Evolutionary conservation across 164 flowering plant species (phyloP), one percentile per base, ranked within the genome.

Genomic region (Brasenia schreberi): DNA sequence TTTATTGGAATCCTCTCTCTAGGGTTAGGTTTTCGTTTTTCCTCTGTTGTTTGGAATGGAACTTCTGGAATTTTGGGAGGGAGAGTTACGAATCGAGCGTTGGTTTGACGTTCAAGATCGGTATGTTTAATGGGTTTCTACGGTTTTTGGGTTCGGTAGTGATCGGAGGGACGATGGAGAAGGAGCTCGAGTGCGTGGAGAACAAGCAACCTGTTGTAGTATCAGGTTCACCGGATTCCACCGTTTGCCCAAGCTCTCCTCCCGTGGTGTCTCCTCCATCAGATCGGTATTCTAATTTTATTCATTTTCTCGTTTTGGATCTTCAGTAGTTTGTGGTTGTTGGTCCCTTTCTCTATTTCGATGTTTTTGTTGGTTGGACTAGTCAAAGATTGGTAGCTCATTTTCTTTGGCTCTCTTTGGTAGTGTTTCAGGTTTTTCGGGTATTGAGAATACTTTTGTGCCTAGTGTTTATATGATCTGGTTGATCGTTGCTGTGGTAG

Each of bases 181-280:
- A 17, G 18, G 62, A 60, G 16, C 62, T 17, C 23, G 62, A 60
- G 19, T 60, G 62, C 23, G 62, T 60, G 23, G 62, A 60, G 62
- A 60, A 60, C 62, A 60, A 60, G 1, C 62, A 60, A 16, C 62
- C 62, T 60, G 62, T 19, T 6, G 62, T n/a, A 16, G 6, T 19
- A 5, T 60, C 62, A 19, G 23, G 11, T 6, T 60, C 62, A 7
- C 16, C 62, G 6, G 62, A 17, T 60, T 60, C 62, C 16, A n/a
- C 7, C 5, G 11, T 17, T 60, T 19, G 62, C 6, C 23, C 19
- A 6, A 60, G 62, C 62, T n/a, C n/a, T n/a, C n/a, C n/a, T n/a
- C 62, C 62, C 23, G 23, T 19, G 18, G 6, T n/a, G 16, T 6
- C 62, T 0, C 16, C 62, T 60, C 62, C 62, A 6, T 60, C 62